Conservation (phyloP, 371 early-diverging fungal genomes). For the Apophysomyces variabilis region DNA sequence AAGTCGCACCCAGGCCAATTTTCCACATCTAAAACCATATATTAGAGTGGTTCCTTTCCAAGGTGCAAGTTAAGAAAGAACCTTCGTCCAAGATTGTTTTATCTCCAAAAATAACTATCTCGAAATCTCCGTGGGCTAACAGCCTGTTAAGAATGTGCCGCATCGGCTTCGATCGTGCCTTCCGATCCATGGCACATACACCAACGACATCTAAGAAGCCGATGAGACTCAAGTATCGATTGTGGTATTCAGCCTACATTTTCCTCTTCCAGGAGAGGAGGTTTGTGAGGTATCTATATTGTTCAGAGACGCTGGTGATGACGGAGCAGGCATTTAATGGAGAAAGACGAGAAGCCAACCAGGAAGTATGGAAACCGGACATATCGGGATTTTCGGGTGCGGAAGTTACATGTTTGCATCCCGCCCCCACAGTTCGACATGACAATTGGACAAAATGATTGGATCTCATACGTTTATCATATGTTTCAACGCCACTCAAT, state of each 20-base stretch:
- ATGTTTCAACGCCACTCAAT: no score
- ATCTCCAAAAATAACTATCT: slow-evolving; percentile 94
- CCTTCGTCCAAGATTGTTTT: slow-evolving; percentile 96
- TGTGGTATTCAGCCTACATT: not conserved
- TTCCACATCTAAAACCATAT: slow-evolving; percentile 62
- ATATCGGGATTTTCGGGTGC: not conserved
- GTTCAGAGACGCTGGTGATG: not conserved
- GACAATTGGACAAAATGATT: no score
- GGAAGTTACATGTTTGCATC: no score
- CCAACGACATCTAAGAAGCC: slow-evolving; percentile 72
- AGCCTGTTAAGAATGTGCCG: slow-evolving; percentile 89
- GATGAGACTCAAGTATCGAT: not conserved
- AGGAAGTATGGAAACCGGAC: not conserved
- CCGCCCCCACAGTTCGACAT: no score
- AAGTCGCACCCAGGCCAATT: slow-evolving; percentile 98
- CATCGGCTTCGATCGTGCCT: slow-evolving; percentile 97
- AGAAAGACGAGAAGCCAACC: not conserved
- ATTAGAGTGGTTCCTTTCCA: not conserved
- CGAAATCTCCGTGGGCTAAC: slow-evolving; percentile 76
- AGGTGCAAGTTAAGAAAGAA: slow-evolving; percentile 16
- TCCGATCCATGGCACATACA: slow-evolving; percentile 93
- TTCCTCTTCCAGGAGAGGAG: slow-evolving; percentile 7
- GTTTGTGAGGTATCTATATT: not conserved
- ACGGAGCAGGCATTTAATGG: not conserved
- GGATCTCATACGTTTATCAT: no score